phyloP scores from a whole-genome alignment of 1,284 basidiomycete genomes.

The Trichosporon asahii region DNA sequence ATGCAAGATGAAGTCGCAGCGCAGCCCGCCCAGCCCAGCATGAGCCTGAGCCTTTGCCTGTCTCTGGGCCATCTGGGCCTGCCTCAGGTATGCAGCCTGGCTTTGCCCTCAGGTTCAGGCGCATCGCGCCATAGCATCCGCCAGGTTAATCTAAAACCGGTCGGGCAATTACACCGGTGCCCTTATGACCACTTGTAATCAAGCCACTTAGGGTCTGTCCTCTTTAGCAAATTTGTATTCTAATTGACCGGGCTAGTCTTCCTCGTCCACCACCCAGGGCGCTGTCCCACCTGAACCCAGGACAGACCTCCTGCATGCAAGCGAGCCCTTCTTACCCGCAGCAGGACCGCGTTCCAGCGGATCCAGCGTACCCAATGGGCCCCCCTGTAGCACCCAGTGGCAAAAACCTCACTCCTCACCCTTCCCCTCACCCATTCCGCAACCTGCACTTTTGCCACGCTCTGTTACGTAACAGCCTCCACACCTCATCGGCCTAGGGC shows the following conservation, averaged over 20 bases:
- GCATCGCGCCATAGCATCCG: too few relatives aligned
- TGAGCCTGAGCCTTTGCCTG: too few relatives aligned
- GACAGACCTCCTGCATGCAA: too few relatives aligned
- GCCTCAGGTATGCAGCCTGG: background rate
- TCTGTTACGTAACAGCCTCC: background rate
- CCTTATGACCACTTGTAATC: background rate
- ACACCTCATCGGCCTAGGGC: background rate
- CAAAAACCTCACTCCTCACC: background rate
- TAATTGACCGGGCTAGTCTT: background rate
- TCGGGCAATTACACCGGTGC: background rate
- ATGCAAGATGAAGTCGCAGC: background rate
- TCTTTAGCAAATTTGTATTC: conserved; percentile 7
- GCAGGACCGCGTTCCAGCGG: background rate
- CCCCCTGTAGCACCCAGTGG: background rate
- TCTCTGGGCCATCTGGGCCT: too few relatives aligned
- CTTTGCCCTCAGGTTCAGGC: background rate
- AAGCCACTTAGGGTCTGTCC: background rate
- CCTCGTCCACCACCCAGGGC: too few relatives aligned
- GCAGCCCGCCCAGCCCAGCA: too few relatives aligned
- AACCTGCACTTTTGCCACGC: background rate
- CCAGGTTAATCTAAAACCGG: conserved; percentile 6
- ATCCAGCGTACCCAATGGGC: background rate
- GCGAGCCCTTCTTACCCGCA: background rate
- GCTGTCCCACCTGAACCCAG: too few relatives aligned
- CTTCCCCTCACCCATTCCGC: background rate